These are phyloP conservation scores for Colletotrichum spinosum DNA, from an alignment of 2,329 filamentous ascomycete genomes.

Conservation along the genomic window DNA sequence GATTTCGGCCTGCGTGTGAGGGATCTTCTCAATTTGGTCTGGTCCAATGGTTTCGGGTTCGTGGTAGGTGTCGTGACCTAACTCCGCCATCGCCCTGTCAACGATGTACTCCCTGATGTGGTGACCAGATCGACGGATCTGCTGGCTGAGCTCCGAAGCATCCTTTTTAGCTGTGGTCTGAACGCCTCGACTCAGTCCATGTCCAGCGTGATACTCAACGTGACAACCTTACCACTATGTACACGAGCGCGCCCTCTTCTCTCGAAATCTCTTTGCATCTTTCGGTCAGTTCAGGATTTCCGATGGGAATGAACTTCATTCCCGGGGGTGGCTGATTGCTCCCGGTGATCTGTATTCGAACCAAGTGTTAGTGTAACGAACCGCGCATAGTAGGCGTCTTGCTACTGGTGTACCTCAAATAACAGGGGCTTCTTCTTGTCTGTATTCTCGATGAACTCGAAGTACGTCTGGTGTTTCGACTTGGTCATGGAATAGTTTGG, in stretches of 20 bases:
- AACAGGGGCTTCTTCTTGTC: constrained; percentile 75
- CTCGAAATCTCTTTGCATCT: constrained; percentile 74
- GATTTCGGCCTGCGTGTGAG: constrained; percentile 69
- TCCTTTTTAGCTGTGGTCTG: constrained; percentile 38
- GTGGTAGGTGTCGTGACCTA: constrained; percentile 28
- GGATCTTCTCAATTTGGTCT: constrained; percentile 63
- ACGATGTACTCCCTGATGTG: constrained; percentile 71
- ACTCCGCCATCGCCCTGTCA: constrained; percentile 59
- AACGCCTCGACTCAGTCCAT: neutral
- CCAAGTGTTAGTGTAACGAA: constrained; percentile 18
- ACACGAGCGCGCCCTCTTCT: constrained; percentile 71
- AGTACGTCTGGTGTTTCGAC: constrained; percentile 70
- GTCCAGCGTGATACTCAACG: neutral
- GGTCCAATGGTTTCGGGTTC: constrained; percentile 38
- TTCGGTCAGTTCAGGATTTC: constrained; percentile 69
- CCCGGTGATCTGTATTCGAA: constrained; percentile 60
- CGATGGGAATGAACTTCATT: constrained; percentile 72
- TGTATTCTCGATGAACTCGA: constrained; percentile 73
- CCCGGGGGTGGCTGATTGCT: constrained; percentile 66
- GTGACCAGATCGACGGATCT: constrained; percentile 70
- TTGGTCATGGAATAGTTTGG: constrained; percentile 51
- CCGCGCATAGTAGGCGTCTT: neutral
- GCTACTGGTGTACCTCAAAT: constrained; percentile 60
- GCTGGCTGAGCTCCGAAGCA: constrained; percentile 57
- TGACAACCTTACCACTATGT: constrained; percentile 68